A percentile compares a stretch with the other conserved stretches of the same genome.
Evolutionary conservation across 495 filamentous ascomycete species (phyloP).

Genomic region (Bombardia bombarda): DNA sequence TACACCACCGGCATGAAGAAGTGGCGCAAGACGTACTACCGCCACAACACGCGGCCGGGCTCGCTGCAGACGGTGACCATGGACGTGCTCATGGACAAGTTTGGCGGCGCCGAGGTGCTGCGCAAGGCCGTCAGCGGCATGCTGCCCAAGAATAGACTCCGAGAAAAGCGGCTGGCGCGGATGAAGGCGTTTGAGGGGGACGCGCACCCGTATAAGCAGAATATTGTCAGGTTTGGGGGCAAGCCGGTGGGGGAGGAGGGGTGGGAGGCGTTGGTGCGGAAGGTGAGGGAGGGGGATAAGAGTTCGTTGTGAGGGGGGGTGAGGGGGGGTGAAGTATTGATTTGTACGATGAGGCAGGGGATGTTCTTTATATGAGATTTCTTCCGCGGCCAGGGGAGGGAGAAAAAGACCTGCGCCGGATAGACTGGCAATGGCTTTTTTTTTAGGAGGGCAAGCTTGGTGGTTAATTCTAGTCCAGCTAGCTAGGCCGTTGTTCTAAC

Average conservation of each 20-base stretch:
- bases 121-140: slow-evolving; percentile 89
- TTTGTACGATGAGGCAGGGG: no score
- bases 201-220: slow-evolving; percentile 84
- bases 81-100: slow-evolving; percentile 89
- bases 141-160: slow-evolving; percentile 92
- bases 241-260: slow-evolving; percentile 40
- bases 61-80: slow-evolving; percentile 82
- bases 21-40: slow-evolving; percentile 89
- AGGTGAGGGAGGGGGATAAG: slow-evolving; percentile 31
- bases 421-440: no score
- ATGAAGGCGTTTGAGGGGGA: slow-evolving; percentile 93
- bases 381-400: no score
- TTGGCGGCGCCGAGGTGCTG: slow-evolving; percentile 89
- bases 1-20: slow-evolving; percentile 87
- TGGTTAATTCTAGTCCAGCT: no score
- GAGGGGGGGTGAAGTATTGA: background rate
- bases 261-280: slow-evolving; percentile 34
- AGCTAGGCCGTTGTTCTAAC: no score
- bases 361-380: no score
- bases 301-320: slow-evolving; percentile 25
- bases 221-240: slow-evolving; percentile 66
- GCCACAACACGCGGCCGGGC: slow-evolving; percentile 84
- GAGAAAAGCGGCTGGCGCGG: slow-evolving; percentile 76
- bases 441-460: no score
- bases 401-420: no score